phyloP scores from a whole-genome alignment of 2,329 filamentous ascomycete species.

The Fusarium sp. region DNA sequence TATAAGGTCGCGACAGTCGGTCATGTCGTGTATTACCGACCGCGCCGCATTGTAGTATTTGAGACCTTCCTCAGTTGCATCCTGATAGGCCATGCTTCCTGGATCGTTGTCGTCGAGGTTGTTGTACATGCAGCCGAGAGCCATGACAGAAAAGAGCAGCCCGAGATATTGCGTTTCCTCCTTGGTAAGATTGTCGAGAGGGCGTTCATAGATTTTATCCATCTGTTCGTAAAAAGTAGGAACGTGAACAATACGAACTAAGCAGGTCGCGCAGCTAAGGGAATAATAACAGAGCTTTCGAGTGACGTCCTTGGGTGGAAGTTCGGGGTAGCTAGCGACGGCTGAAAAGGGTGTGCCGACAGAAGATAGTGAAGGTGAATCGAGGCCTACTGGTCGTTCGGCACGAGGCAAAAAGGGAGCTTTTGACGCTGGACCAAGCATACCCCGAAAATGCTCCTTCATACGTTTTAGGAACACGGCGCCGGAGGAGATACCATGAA shows the following conservation, averaged over 20 bases:
- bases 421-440: constrained; percentile 76
- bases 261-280: constrained; percentile 70
- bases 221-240: constrained; percentile 85
- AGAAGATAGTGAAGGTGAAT: constrained; percentile 76
- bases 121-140: constrained; percentile 81
- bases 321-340: constrained; percentile 70
- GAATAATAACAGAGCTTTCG: constrained; percentile 69
- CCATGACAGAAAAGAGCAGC: constrained; percentile 78
- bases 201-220: constrained; percentile 81
- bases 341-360: constrained; percentile 74
- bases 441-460: constrained; percentile 86
- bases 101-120: constrained; percentile 69
- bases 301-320: constrained; percentile 76
- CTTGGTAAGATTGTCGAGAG: constrained; percentile 73
- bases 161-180: constrained; percentile 80
- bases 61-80: constrained; percentile 72
- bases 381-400: constrained; percentile 70
- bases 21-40: constrained; percentile 74
- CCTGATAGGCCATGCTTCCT: constrained; percentile 63
- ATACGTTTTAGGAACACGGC: constrained; percentile 89
- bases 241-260: constrained; percentile 81
- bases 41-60: constrained; percentile 82
- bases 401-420: constrained; percentile 71
- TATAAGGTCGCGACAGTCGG: constrained; percentile 80
- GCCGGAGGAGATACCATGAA: constrained; percentile 93